Evolutionary conservation across 2,329 filamentous ascomycete species (phyloP).

Genomic region (Talaromyces atroroseus): DNA sequence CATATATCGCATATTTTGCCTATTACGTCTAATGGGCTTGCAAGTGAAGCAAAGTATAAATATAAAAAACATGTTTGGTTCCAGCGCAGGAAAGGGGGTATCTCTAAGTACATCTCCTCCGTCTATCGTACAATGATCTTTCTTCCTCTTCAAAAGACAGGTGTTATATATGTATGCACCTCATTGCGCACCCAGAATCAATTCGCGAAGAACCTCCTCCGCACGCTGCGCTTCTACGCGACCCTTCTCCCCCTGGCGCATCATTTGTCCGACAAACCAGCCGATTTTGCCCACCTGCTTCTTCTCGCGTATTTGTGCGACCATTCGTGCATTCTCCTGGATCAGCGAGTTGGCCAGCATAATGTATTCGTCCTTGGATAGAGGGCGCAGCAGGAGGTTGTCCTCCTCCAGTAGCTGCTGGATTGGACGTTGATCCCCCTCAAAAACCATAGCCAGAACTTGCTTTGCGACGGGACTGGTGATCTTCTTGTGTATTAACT

Average conservation of each 20-base stretch:
- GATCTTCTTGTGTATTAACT: constrained; percentile 40
- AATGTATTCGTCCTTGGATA: constrained; percentile 53
- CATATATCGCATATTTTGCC: constrained; percentile 3
- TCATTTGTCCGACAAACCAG: constrained; percentile 66
- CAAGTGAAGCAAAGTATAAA: background rate
- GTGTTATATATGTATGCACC: background rate
- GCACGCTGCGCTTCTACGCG: constrained; percentile 58
- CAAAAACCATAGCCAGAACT: constrained; percentile 52
- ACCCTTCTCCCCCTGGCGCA: constrained; percentile 55
- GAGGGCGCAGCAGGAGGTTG: constrained; percentile 50
- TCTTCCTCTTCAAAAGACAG: background rate
- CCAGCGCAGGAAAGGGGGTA: background rate
- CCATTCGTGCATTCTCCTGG: constrained; percentile 51
- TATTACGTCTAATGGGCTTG: background rate
- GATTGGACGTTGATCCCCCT: constrained; percentile 45
- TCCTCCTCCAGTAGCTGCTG: constrained; percentile 52
- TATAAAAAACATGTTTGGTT: background rate
- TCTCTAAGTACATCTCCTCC: background rate
- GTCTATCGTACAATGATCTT: background rate
- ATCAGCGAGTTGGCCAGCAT: constrained; percentile 51
- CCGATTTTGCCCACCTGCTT: constrained; percentile 60
- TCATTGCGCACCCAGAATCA: constrained; percentile 33
- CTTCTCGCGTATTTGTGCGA: constrained; percentile 54
- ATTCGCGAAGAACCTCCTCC: constrained; percentile 47
- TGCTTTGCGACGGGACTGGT: constrained; percentile 56